Evolutionary conservation across 2,329 filamentous ascomycete genomes (phyloP), one percentile per base, ranked within the genome.

Genomic region (Botryosphaeria agaves): DNA sequence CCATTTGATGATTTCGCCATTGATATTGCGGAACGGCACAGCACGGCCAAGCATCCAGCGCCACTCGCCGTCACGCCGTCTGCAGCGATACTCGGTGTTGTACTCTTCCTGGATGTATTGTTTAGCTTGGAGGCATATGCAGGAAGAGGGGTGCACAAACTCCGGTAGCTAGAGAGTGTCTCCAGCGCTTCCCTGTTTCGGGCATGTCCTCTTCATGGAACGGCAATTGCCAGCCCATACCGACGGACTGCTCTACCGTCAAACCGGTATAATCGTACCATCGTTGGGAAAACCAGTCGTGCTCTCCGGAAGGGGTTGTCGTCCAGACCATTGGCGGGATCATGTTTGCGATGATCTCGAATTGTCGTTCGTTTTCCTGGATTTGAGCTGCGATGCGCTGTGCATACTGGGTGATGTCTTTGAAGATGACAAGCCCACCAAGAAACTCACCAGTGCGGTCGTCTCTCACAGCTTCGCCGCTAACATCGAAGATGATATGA

Each of bases 221-320:
- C 0, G 71, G 63, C 3, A 61, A 53, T 41, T 60, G 56, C 75
- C 76, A 82, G 2, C 65, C 66, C 18, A 59, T 44, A 0, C 76
- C 77, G 2, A 76, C 40, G 16, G 71, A 78, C 7, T 73, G 57
- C 26, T 76, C 68, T 7, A 62, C 58, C 0, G 62, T 64, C 15
- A 83, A 51, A 0, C 80, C 76, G 0, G 80, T 85, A 41, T 80
- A 85, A n/a, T 70, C 66, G 43, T 80, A 81, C 76, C 79, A 87
- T n/a, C 74, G 60, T 28, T 70, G 67, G 34, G 77, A 80, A 49
- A 76, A 85, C 52, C 81, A 85, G 41, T 85, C 78, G 39, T 71
- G 64, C 16, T 57, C 41, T 0, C 80, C 79, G 11, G 76, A 66
- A 0, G 76, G 63, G 0, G 55, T 71, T 0, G 78, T 69, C 0